phyloP scores from a whole-genome alignment of 257 asterid genomes.

The Solanum sitiens region DNA sequence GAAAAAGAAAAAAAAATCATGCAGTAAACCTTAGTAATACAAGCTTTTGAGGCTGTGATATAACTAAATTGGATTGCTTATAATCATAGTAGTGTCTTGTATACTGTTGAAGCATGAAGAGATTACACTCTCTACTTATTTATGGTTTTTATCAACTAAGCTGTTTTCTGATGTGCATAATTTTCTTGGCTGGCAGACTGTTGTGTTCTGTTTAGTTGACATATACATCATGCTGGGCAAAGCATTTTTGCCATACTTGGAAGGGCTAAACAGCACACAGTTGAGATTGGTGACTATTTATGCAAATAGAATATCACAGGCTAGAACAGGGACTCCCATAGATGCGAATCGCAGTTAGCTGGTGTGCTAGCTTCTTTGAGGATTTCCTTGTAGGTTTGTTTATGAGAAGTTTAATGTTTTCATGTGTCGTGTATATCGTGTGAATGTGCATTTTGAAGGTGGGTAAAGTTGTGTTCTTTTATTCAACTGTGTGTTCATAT shows the following conservation, averaged over 20 bases:
- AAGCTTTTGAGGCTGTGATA: not conserved
- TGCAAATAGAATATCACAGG: slow-evolving; percentile 97
- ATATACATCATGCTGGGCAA: slow-evolving; percentile 93
- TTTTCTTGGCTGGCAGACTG: slow-evolving; percentile 60
- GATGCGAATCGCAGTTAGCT: slow-evolving; percentile 44
- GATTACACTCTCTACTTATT: not conserved
- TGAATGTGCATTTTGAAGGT: slow-evolving; percentile 5
- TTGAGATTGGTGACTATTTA: slow-evolving; percentile 84
- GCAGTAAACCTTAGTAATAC: not conserved
- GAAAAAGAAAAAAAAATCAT: not conserved
- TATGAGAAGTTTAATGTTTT: slow-evolving; percentile 13
- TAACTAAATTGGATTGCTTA: not conserved
- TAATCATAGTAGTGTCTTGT: not conserved
- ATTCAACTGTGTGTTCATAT: not conserved
- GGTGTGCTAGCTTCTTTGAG: not conserved
- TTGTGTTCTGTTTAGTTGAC: slow-evolving; percentile 95
- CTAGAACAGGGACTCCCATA: slow-evolving; percentile 80
- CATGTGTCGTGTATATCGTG: slow-evolving; percentile 1
- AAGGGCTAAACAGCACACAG: slow-evolving; percentile 87
- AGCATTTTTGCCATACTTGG: slow-evolving; percentile 88
- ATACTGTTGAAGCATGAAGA: not conserved
- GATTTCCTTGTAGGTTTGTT: slow-evolving; percentile 7
- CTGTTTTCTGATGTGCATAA: not conserved
- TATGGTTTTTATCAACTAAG: not conserved
- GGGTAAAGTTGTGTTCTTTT: slow-evolving; percentile 4